Conservation (phyloP, 345 rosid species). For the Pistacia integerrima region DNA sequence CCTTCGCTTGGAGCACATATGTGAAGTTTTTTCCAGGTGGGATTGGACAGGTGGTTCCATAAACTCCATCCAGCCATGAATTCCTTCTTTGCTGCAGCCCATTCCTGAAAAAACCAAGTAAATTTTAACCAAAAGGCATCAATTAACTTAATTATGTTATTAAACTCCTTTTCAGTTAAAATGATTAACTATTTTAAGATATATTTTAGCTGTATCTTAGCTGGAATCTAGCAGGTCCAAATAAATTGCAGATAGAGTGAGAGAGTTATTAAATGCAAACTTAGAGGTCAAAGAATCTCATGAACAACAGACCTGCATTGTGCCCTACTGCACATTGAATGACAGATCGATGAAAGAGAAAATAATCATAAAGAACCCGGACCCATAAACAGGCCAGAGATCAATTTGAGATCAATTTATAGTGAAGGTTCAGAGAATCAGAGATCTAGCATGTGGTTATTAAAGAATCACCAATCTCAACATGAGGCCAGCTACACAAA, state of each 20-base stretch:
- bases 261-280: not conserved
- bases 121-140: no score
- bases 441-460: conserved; percentile 22
- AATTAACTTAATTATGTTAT: no score
- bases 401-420: not conserved
- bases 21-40: conserved; percentile 85
- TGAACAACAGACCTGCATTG: not conserved
- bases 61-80: conserved; percentile 85
- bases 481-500: conserved; percentile 12
- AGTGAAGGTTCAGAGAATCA: conserved; percentile 1
- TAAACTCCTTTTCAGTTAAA: no score
- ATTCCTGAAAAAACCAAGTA: conserved; percentile 45
- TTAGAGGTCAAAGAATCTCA: not conserved
- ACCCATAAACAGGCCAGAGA: not conserved
- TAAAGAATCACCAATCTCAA: not conserved
- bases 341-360: not conserved
- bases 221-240: not conserved
- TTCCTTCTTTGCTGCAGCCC: conserved; percentile 91
- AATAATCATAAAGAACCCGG: not conserved
- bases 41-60: conserved; percentile 90
- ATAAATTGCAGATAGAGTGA: not conserved
- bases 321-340: not conserved
- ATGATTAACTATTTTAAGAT: no score
- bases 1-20: conserved; percentile 80
- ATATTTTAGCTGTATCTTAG: no score